Evolutionary conservation across 2,329 filamentous ascomycete genomes (phyloP).

Genomic region (Coleophoma cylindrospora): DNA sequence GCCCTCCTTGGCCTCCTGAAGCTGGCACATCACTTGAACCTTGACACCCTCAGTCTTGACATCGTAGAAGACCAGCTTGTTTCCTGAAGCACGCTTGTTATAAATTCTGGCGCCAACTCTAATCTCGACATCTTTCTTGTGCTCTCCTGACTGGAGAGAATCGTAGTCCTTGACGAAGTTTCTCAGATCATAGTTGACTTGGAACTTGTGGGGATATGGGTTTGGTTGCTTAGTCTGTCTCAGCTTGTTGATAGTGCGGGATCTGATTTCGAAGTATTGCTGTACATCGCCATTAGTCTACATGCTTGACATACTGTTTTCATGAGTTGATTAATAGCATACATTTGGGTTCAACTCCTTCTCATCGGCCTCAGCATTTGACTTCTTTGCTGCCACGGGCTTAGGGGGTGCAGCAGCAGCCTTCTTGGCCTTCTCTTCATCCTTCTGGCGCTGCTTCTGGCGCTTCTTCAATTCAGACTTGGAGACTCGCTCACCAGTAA

Average conservation of each 20-base stretch:
- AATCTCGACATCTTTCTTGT: slow-evolving; percentile 68
- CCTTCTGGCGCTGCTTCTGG: slow-evolving; percentile 83
- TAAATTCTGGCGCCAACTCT: slow-evolving; percentile 83
- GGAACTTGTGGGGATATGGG: slow-evolving; percentile 92
- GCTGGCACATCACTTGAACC: slow-evolving; percentile 89
- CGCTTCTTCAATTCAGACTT: slow-evolving; percentile 93
- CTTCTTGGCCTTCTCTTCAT: slow-evolving; percentile 86
- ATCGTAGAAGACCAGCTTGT: slow-evolving; percentile 91
- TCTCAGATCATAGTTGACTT: slow-evolving; percentile 75
- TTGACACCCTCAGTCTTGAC: slow-evolving; percentile 69
- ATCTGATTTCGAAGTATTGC: slow-evolving; percentile 97
- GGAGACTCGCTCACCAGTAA: slow-evolving; percentile 82
- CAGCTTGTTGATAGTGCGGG: slow-evolving; percentile 72
- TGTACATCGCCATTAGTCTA: slow-evolving; percentile 26
- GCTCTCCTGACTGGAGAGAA: slow-evolving; percentile 83
- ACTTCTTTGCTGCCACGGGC: slow-evolving; percentile 54
- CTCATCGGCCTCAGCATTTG: slow-evolving; percentile 46
- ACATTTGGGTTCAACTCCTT: slow-evolving; percentile 75
- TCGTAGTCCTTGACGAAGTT: slow-evolving; percentile 76
- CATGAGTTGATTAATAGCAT: slow-evolving; percentile 25
- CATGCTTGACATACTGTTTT: not conserved
- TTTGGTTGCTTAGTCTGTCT: slow-evolving; percentile 69
- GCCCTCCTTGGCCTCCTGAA: slow-evolving; percentile 67
- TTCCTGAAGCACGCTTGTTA: slow-evolving; percentile 75
- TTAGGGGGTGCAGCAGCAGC: slow-evolving; percentile 61